Evolutionary conservation across 176 grass and related monocot genomes (phyloP).

Genomic region (Aegilops bicornis): DNA sequence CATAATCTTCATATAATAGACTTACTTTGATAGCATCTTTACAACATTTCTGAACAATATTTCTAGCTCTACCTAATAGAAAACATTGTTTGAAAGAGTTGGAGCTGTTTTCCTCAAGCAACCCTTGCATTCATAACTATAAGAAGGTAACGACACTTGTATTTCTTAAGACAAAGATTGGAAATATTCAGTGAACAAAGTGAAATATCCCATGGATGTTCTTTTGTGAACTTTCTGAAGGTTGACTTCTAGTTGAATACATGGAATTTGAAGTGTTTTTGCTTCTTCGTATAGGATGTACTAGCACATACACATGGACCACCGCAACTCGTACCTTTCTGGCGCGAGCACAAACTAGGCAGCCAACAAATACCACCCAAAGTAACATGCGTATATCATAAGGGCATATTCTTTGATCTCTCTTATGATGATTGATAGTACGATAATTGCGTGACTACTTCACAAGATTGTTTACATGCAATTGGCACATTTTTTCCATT

Average conservation of each 20-base stretch:
- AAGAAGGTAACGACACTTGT: too few species aligned
- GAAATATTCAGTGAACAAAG: neutral
- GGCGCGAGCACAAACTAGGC: neutral
- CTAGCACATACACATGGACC: neutral
- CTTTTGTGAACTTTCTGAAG: too few species aligned
- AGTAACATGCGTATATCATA: neutral
- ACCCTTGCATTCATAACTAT: too few species aligned
- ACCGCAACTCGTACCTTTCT: neutral
- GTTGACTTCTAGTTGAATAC: neutral
- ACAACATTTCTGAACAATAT: too few species aligned
- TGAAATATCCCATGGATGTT: neutral
- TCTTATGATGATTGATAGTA: constrained; percentile 1
- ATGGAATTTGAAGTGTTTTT: neutral
- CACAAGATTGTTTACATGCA: constrained; percentile 23
- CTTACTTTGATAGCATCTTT: too few species aligned
- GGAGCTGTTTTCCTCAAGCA: too few species aligned
- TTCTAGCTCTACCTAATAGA: too few species aligned
- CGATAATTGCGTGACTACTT: constrained; percentile 23
- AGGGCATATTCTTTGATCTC: constrained; percentile 28
- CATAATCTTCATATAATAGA: neutral
- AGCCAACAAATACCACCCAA: neutral
- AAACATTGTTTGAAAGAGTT: too few species aligned
- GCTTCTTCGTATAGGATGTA: neutral
- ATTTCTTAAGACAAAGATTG: too few species aligned
- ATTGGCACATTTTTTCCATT: neutral